Conservation (phyloP, 768 basidiomycete genomes). For the Macrolepiota dolichaula region DNA sequence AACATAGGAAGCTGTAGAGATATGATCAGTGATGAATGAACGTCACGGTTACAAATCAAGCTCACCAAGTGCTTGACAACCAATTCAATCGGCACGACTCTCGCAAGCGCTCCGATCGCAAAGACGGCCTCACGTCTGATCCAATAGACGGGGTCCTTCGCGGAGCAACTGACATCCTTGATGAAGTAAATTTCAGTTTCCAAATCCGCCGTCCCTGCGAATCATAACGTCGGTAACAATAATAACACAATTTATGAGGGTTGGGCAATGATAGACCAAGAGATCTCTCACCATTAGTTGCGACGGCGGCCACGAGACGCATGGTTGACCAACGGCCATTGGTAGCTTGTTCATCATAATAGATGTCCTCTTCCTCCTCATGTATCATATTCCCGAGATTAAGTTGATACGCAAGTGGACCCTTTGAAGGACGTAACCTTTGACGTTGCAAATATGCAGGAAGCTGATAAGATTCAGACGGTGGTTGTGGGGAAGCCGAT, state of each 20-base stretch:
- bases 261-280: too few species aligned
- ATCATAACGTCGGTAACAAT: slow-evolving; percentile 20
- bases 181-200: slow-evolving; percentile 65
- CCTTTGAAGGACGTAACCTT: neutral
- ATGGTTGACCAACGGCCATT: slow-evolving; percentile 88
- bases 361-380: slow-evolving; percentile 13
- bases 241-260: neutral
- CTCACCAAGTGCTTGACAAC: slow-evolving; percentile 62
- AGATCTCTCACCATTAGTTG: slow-evolving; percentile 60
- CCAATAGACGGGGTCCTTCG: slow-evolving; percentile 66
- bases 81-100: slow-evolving; percentile 77
- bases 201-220: slow-evolving; percentile 36
- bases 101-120: slow-evolving; percentile 84
- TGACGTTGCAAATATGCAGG: neutral
- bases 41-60: neutral
- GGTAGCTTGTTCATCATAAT: slow-evolving; percentile 56
- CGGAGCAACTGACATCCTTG: slow-evolving; percentile 68
- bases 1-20: slow-evolving; percentile 77
- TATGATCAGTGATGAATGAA: neutral
- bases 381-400: slow-evolving; percentile 8
- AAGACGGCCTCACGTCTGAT: slow-evolving; percentile 85
- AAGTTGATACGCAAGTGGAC: slow-evolving; percentile 5
- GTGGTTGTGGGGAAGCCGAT: neutral
- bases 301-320: slow-evolving; percentile 88
- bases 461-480: neutral